These are phyloP conservation scores for Jacaranda mimosifolia DNA, from an alignment of 257 asterid species.

Conservation along the genomic window DNA sequence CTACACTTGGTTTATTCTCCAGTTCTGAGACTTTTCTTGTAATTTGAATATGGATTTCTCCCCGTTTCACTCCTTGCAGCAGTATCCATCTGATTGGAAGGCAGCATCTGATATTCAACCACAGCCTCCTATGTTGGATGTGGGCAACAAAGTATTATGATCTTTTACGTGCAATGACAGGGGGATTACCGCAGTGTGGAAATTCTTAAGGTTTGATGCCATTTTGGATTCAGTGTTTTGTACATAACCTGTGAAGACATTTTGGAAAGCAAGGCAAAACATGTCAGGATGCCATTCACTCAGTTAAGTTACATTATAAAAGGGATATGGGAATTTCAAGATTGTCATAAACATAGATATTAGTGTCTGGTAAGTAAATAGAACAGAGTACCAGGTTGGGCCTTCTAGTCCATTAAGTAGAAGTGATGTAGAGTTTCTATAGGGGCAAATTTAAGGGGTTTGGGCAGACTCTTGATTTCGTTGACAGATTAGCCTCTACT, in stretches of 20 bases:
- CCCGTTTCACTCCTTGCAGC: conserved; percentile 86
- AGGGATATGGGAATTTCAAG: background rate
- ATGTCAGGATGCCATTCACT: no score
- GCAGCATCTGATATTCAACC: conserved; percentile 85
- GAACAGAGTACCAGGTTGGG: no score
- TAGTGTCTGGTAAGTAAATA: no score
- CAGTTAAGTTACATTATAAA: background rate
- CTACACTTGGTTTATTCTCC: conserved; percentile 66
- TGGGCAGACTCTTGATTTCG: no score
- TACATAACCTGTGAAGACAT: conserved; percentile 60
- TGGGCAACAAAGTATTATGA: conserved; percentile 81
- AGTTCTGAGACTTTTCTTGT: conserved; percentile 76
- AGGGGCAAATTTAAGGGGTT: no score
- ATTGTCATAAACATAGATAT: background rate
- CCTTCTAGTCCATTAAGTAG: no score
- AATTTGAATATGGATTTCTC: conserved; percentile 89
- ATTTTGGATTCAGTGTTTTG: conserved; percentile 82
- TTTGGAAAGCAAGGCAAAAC: no score
- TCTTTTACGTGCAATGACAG: conserved; percentile 86
- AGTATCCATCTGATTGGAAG: conserved; percentile 98
- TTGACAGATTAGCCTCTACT: no score
- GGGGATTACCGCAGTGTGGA: conserved; percentile 84
- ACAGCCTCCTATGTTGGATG: conserved; percentile 85
- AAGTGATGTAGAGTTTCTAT: no score
- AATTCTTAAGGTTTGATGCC: conserved; percentile 97